Conservation (phyloP, 1,139 yeast genomes). For the Geotrichum armillariae region DNA sequence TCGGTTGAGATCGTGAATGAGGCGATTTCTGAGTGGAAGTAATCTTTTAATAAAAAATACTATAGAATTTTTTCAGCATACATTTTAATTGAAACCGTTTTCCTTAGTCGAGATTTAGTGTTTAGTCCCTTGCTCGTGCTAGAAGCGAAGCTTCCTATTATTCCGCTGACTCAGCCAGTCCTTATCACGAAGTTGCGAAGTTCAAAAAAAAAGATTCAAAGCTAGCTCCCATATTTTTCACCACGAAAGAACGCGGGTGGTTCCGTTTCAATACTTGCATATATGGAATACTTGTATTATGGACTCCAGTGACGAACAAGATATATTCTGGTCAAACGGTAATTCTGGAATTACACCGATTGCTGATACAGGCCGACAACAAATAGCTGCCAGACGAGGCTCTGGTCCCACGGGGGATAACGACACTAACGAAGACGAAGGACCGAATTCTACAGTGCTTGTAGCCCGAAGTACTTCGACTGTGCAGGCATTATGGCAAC, state of each 20-base stretch:
- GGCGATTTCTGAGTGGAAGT: not conserved
- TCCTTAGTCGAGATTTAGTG: not conserved
- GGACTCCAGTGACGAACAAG: slow-evolving; percentile 3
- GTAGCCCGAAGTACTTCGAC: too few relatives aligned
- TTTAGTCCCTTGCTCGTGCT: too few relatives aligned
- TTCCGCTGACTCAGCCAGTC: not conserved
- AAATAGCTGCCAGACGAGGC: not conserved
- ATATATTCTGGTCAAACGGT: not conserved
- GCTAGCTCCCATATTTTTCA: not conserved
- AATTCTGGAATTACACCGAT: not conserved
- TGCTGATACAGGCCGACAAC: not conserved
- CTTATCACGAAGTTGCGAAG: not conserved
- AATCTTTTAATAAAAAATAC: too few relatives aligned
- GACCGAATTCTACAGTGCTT: too few relatives aligned
- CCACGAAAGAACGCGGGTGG: not conserved
- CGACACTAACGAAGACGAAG: too few relatives aligned
- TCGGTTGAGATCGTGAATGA: slow-evolving; percentile 15
- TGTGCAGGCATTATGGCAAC: too few relatives aligned
- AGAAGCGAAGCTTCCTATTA: too few relatives aligned
- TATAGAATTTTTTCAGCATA: too few relatives aligned
- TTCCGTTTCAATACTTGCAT: too few relatives aligned
- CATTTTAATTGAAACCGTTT: not conserved
- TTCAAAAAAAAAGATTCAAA: too few relatives aligned
- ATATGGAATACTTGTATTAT: not conserved
- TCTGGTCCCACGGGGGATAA: too few relatives aligned